Percentiles rank a stretch among this genome's conserved stretches.
phyloP scores from a whole-genome alignment of 2,329 filamentous ascomycete genomes.

The Hypoxylon rubiginosum region DNA sequence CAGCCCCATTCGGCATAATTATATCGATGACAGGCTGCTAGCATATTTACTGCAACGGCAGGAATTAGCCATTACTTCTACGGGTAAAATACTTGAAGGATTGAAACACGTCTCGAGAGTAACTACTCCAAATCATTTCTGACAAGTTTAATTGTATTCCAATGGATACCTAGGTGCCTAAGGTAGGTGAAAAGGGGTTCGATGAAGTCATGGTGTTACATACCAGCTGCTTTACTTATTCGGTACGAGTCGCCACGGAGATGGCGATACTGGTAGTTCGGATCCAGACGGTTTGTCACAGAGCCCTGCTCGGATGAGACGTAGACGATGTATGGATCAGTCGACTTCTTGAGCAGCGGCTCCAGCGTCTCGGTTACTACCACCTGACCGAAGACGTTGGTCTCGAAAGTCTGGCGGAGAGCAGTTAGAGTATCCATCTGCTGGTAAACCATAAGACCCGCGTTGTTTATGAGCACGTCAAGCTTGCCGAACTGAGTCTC shows the following conservation, averaged over 20 bases:
- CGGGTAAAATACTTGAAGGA: no score
- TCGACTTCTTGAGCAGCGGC: conserved; percentile 50
- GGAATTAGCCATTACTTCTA: neutral
- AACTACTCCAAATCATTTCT: no score
- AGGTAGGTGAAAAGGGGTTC: neutral
- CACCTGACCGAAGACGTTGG: conserved; percentile 52
- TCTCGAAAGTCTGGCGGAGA: conserved; percentile 62
- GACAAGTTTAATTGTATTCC: no score
- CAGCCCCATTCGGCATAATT: conserved; percentile 49
- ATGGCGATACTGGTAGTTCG: conserved; percentile 20
- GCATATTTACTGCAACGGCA: conserved; percentile 51
- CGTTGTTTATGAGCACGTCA: conserved; percentile 71
- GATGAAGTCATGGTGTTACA: neutral
- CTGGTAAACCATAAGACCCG: conserved; percentile 68
- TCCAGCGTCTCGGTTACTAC: conserved; percentile 51
- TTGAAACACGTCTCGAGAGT: no score
- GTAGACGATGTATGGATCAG: conserved; percentile 51
- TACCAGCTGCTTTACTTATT: conserved; percentile 53
- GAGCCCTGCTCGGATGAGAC: conserved; percentile 54
- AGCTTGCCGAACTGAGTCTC: conserved; percentile 62
- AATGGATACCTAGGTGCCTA: no score
- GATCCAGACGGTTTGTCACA: conserved; percentile 46
- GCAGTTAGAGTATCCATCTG: conserved; percentile 67
- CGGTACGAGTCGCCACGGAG: conserved; percentile 50
- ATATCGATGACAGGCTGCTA: conserved; percentile 49